A percentile compares a stretch with the other conserved stretches of the same genome.
These are phyloP conservation scores for Euphorbia tirucalli DNA, from an alignment of 345 rosid species.

Conservation along the genomic window DNA sequence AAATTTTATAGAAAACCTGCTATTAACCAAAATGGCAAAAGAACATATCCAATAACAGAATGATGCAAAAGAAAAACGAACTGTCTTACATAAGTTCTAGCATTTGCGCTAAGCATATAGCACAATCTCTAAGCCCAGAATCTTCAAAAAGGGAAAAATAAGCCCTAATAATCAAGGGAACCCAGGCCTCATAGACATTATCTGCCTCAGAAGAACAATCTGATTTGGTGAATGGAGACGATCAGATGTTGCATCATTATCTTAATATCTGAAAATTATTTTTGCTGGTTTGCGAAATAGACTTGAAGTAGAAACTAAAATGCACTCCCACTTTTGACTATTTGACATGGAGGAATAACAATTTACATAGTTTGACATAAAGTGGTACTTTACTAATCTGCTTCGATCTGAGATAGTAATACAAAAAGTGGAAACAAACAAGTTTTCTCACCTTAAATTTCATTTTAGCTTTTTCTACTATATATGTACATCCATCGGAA, in stretches of 20 bases:
- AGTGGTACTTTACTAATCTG: not conserved
- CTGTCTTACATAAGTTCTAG: not conserved
- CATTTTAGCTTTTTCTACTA: too few relatives aligned
- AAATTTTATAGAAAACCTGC: too few relatives aligned
- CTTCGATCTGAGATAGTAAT: too few relatives aligned
- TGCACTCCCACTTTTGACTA: not conserved
- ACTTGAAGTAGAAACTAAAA: not conserved
- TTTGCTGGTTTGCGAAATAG: not conserved
- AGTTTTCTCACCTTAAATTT: too few relatives aligned
- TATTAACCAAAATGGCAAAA: too few relatives aligned
- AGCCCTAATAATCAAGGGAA: too few relatives aligned
- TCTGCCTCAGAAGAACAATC: not conserved
- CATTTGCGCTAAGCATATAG: not conserved
- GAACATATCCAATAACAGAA: too few relatives aligned
- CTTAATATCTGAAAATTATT: not conserved
- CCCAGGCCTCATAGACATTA: not conserved
- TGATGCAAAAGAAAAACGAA: too few relatives aligned
- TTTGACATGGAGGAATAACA: not conserved
- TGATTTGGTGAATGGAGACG: not conserved
- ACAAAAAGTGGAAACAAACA: too few relatives aligned
- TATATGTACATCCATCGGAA: too few relatives aligned
- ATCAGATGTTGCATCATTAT: not conserved
- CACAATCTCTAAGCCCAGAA: not conserved
- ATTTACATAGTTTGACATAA: not conserved
- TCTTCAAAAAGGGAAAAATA: not conserved